phyloP scores from a whole-genome alignment of 2,329 filamentous ascomycete species.

The Aspergillus persii region DNA sequence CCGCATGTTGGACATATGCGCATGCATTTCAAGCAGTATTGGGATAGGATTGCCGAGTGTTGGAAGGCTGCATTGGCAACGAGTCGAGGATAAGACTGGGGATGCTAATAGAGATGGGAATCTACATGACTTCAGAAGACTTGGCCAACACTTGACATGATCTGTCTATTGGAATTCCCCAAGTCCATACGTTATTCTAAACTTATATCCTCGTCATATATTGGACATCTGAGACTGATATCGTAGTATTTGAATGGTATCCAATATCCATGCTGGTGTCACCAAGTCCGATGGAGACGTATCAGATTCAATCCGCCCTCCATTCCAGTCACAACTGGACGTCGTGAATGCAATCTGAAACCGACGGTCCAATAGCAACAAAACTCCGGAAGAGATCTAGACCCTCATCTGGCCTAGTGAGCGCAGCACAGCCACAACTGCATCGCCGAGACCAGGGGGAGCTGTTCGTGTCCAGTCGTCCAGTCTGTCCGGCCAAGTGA shows the following conservation, averaged over 20 bases:
- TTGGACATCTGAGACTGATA: neutral
- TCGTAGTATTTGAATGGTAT: neutral
- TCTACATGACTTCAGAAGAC: too few species aligned
- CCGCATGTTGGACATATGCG: neutral
- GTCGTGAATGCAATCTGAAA: neutral
- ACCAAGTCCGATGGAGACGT: neutral
- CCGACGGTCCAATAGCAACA: neutral
- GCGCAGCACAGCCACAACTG: neutral
- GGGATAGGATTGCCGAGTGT: neutral
- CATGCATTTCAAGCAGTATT: neutral
- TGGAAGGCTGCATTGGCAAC: too few species aligned
- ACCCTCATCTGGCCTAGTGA: neutral
- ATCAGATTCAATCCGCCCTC: neutral
- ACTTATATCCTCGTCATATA: too few species aligned
- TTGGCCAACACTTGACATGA: too few species aligned
- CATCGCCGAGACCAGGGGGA: too few species aligned
- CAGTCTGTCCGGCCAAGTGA: neutral
- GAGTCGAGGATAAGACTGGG: too few species aligned
- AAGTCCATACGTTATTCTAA: too few species aligned
- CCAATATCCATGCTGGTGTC: too few species aligned
- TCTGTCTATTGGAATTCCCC: too few species aligned
- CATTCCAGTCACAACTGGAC: neutral
- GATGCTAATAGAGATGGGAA: too few species aligned
- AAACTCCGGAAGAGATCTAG: neutral
- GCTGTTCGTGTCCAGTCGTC: neutral